These are phyloP conservation scores for Posidonia oceanica DNA, from an alignment of 116 monocot genomes.

Conservation along the genomic window DNA sequence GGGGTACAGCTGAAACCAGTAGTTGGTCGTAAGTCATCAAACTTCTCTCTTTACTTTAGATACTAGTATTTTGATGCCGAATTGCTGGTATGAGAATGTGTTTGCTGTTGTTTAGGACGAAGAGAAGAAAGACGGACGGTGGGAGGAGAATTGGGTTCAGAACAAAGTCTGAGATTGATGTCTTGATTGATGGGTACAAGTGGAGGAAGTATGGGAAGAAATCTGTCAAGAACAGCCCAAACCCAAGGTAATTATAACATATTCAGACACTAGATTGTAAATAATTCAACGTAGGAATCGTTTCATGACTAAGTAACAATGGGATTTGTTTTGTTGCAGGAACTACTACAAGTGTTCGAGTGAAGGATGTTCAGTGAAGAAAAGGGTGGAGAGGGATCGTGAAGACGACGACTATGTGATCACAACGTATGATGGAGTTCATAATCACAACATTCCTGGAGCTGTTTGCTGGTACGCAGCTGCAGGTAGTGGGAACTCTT, in stretches of 20 bases:
- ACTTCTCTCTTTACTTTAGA: too few species aligned
- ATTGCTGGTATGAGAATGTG: too few species aligned
- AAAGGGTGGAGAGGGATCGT: conserved; percentile 27
- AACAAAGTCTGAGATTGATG: conserved; percentile 7
- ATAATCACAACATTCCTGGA: conserved; percentile 14
- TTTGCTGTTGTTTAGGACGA: neutral
- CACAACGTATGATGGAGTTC: conserved; percentile 26
- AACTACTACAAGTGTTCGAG: conserved; percentile 23
- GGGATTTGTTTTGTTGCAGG: conserved; percentile 3
- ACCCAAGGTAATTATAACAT: conserved; percentile 49
- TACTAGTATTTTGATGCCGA: too few species aligned
- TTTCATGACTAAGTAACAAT: too few species aligned
- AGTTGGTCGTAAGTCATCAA: too few species aligned
- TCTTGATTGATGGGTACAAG: conserved; percentile 77
- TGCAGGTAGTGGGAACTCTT: neutral
- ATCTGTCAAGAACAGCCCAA: conserved; percentile 84
- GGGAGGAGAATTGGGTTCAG: conserved; percentile 8
- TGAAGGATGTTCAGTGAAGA: conserved; percentile 21
- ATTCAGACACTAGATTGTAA: neutral
- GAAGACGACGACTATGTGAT: conserved; percentile 22
- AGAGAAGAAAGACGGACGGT: conserved; percentile 9
- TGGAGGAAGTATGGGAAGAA: conserved; percentile 98
- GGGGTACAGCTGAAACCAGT: neutral
- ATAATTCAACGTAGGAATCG: too few species aligned
- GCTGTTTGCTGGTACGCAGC: conserved; percentile 3